phyloP scores from a whole-genome alignment of 2,329 filamentous ascomycete genomes.

The Cladosporium velox region DNA sequence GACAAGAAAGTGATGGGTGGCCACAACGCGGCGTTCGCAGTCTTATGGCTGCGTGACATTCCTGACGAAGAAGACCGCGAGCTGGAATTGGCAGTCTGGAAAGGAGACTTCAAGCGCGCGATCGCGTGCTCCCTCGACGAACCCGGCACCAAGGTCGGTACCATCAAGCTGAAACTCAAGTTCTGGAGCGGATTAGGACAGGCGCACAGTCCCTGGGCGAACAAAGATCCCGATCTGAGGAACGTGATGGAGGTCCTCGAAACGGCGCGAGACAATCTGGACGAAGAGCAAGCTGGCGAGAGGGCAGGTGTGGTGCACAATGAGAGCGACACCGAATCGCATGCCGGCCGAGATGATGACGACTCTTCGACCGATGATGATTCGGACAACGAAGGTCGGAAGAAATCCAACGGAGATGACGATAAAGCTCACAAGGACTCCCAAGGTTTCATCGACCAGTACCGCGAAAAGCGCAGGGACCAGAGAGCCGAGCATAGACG shows the following conservation, averaged over 20 bases:
- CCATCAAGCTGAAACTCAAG: conserved; percentile 58
- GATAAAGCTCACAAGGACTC: conserved; percentile 38
- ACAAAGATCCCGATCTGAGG: conserved; percentile 55
- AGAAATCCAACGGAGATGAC: conserved; percentile 39
- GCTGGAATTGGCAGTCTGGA: conserved; percentile 65
- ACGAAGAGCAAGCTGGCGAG: conserved; percentile 38
- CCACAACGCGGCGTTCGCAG: conserved; percentile 61
- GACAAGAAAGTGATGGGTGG: conserved; percentile 55
- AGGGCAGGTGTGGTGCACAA: conserved; percentile 28
- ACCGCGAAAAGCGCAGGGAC: conserved; percentile 62
- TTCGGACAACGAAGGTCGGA: conserved; percentile 22
- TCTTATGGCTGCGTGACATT: conserved; percentile 71
- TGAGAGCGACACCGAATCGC: conserved; percentile 11
- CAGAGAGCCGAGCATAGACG: conserved; percentile 62
- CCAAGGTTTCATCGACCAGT: conserved; percentile 42
- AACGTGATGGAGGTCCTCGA: conserved; percentile 67
- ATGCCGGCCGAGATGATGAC: conserved; percentile 20
- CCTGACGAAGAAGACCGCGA: conserved; percentile 66
- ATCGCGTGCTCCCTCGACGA: conserved; percentile 52
- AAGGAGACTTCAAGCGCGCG: conserved; percentile 62
- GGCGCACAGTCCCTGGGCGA: conserved; percentile 59
- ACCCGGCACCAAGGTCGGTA: conserved; percentile 60
- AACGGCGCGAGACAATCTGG: conserved; percentile 60
- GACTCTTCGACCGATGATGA: conserved; percentile 26
- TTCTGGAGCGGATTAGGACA: conserved; percentile 64